A percentile compares a stretch with the other conserved stretches of the same genome.
Evolutionary conservation across 306 rosid genomes (phyloP).

Genomic region (Psophocarpus tetragonolobus): DNA sequence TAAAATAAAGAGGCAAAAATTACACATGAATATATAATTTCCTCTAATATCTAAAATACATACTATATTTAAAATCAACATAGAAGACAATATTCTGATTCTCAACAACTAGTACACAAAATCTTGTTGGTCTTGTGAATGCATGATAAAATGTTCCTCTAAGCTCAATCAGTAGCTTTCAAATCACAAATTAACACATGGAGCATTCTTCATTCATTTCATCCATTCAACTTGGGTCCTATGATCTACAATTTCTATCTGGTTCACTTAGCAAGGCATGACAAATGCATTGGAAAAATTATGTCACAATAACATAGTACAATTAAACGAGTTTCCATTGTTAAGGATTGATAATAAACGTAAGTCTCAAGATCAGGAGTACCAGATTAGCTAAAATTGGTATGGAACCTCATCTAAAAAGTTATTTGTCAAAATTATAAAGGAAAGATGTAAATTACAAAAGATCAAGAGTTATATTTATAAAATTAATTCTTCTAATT

Average conservation of each 20-base stretch:
- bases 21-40: too few relatives aligned
- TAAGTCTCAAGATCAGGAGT: constrained; percentile 7
- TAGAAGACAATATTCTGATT: too few relatives aligned
- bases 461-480: background rate
- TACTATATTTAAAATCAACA: too few relatives aligned
- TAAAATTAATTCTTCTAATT: background rate
- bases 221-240: background rate
- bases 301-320: background rate
- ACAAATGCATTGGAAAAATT: background rate
- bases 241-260: background rate
- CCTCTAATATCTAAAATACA: too few relatives aligned
- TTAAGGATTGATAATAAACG: background rate
- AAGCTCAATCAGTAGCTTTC: background rate
- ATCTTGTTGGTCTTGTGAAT: background rate
- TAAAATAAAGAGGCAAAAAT: too few relatives aligned
- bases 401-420: background rate
- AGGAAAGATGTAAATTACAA: background rate
- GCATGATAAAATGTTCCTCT: background rate
- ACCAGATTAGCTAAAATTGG: background rate
- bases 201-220: background rate
- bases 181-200: background rate
- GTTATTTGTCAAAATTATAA: background rate
- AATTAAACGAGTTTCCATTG: background rate
- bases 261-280: background rate
- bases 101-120: background rate